Evolutionary conservation across 2,329 filamentous ascomycete genomes (phyloP), one percentile per base, ranked within the genome.

Genomic region (Amphichorda felina): DNA sequence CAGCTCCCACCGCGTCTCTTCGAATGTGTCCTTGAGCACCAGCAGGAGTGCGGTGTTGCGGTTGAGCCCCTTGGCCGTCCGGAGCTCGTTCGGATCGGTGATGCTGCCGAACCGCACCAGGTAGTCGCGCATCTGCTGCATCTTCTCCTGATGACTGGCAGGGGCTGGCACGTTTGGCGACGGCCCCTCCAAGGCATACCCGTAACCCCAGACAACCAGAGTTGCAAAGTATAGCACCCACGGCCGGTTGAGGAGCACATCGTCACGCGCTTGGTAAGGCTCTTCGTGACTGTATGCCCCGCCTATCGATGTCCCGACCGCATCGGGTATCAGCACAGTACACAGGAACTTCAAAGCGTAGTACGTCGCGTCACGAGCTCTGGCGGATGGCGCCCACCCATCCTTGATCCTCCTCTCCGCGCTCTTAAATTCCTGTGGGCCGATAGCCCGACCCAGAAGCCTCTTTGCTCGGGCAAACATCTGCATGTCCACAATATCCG

Each of bases 161-260:
- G 82, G 74, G 15, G 62, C 59, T 45, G 59, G 68, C 34, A 59
- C 50, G 4, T 57, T 59, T 6, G 68, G 62, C 38, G 83, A 74
- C 0, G 86, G 73, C 0, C 91, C 91, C 46, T 96, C 91, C 15
- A 94, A 64, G 0, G 89, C 87, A 52, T 79, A 95, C 3, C 88
- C 89, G 49, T 96, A 98, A 40, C 79, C 86, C 91, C 91, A 98
- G 1, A 96, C 83, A 16, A 95, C 85, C 11, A 98, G 68, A 1
- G 80, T 79, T 1, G 91, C 85, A 51, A 94, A 93, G 58, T 95
- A 98, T 35, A 96, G 66, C 9, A 95, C 87, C 89, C 91, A 98
- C 0, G 89, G 85, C 13, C 91, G 72, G 50, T 96, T 94, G 40
- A 96, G 70, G 2, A 95, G 68, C 36, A 87, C 82, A 48, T 98